Evolutionary conservation across 805 yeast genomes (phyloP), one percentile per base, ranked within the genome.

Genomic region (Candida parachauliodes): DNA sequence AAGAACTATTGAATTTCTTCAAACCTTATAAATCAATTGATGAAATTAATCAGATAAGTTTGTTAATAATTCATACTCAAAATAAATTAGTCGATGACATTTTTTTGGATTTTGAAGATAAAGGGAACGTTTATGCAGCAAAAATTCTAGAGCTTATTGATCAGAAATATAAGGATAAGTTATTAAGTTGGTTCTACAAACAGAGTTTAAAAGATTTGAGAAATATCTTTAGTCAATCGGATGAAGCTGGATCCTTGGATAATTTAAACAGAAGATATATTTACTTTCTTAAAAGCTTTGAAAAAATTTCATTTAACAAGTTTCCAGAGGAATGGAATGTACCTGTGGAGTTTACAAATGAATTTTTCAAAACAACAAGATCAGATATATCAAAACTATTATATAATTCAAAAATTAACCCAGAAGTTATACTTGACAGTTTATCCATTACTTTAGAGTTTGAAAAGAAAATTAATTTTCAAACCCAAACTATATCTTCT

Each of bases 161-260:
- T 18, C 54, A 56, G 4, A 70, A 77, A 35, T 73, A 79, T 43
- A 65, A 64, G 43, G 76, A 76, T 34, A 77, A 80, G 50, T 67
- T 91, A 32, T 60, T 79, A 7, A 76, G 72, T 32, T 87, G 94
- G 91, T 86, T 83, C 57, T 74, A 84, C 42, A 76, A 74, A 39
- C 69, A 69, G 21, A 79, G 83, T 44, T 66, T 93, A 37, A 75
- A 74, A 50, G 98, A 91, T 50, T 78, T 91, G 30, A 73, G 73
- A 24, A 64, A 77, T 16, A 87, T 93, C 8, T 93, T 93, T 61
- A 74, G 78, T 37, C 70, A 80, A 8, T 71, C 79, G 10, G 97
- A 88, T 49, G 98, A 93, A 60, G 98, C 98, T 0, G 97, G 97
- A 1, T 83, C 94, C 4, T 63, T 93, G 42, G 98, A 93, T 42